A percentile compares a stretch with the other conserved stretches of the same genome.
phyloP scores from a whole-genome alignment of 192 early-diverging fungal species.

The Gamsiella multidivaricata region DNA sequence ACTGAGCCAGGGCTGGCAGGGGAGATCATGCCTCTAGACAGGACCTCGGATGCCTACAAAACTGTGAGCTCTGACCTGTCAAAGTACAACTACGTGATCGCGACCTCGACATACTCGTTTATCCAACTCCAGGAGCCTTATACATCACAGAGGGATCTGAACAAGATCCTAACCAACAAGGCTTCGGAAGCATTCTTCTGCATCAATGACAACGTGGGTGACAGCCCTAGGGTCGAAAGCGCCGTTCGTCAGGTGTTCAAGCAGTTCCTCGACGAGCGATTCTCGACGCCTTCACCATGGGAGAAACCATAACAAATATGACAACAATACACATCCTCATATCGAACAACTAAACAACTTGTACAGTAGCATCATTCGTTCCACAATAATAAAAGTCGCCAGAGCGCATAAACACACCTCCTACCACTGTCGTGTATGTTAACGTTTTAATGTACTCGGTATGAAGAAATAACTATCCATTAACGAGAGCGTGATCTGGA shows the following conservation, averaged over 20 bases:
- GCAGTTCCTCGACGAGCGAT: constrained; percentile 18
- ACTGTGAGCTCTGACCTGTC: constrained; percentile 13
- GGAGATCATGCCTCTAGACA: constrained; percentile 26
- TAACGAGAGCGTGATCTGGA: constrained; percentile 17
- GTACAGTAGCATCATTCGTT: constrained; percentile 1
- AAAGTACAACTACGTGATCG: constrained; percentile 45
- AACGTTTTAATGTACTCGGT: too few species aligned
- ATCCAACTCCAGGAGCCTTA: constrained; percentile 6
- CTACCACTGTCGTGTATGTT: neutral
- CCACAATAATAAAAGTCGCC: too few species aligned
- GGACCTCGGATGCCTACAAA: constrained; percentile 6
- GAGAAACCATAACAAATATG: constrained; percentile 11
- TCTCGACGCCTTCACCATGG: constrained; percentile 39
- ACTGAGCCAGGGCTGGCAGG: constrained; percentile 11
- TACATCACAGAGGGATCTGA: neutral
- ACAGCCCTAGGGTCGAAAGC: neutral
- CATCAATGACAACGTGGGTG: constrained; percentile 37
- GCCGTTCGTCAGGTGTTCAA: constrained; percentile 16
- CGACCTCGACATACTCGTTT: constrained; percentile 24
- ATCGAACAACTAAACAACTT: neutral
- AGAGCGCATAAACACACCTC: too few species aligned
- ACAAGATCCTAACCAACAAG: constrained; percentile 2
- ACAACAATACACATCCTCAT: neutral
- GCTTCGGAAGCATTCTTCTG: constrained; percentile 25
- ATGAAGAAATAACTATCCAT: neutral